These are phyloP conservation scores for Sporothrix brunneoviolacea DNA, from an alignment of 2,329 filamentous ascomycete species.

Conservation along the genomic window DNA sequence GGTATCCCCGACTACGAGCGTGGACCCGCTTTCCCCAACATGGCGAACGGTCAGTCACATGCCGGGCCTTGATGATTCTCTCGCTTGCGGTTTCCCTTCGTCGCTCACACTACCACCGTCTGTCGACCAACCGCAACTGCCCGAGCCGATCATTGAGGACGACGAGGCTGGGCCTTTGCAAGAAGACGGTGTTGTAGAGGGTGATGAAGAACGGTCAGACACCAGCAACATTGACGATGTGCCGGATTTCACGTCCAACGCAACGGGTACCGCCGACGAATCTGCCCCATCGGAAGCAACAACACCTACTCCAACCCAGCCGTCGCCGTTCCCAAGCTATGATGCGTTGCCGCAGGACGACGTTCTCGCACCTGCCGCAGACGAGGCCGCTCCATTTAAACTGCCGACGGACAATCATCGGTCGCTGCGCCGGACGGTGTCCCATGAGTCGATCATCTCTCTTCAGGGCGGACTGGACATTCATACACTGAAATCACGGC, in stretches of 20 bases:
- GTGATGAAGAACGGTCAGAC: background rate
- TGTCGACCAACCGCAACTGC: background rate
- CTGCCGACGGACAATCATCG: constrained; percentile 15
- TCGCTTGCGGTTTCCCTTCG: constrained; percentile 2
- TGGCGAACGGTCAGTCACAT: constrained; percentile 49
- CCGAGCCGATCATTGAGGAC: constrained; percentile 12
- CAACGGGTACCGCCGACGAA: background rate
- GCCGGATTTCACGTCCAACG: constrained; percentile 2
- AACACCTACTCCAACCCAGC: constrained; percentile 11
- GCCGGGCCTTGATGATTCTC: constrained; percentile 24
- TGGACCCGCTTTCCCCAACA: constrained; percentile 59
- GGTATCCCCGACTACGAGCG: constrained; percentile 73
- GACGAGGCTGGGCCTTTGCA: background rate
- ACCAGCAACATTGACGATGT: background rate
- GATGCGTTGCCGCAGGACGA: background rate
- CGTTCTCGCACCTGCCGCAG: background rate
- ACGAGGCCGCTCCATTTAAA: background rate
- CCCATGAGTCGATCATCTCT: constrained; percentile 86
- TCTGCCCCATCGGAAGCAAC: constrained; percentile 1
- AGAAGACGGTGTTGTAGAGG: background rate
- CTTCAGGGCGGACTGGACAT: constrained; percentile 85
- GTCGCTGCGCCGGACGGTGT: constrained; percentile 57
- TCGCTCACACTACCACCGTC: background rate
- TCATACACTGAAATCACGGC: constrained; percentile 68
- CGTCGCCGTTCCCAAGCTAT: background rate